Conservation (phyloP, 139 green algal species). For the Trebouxia sp. region DNA sequence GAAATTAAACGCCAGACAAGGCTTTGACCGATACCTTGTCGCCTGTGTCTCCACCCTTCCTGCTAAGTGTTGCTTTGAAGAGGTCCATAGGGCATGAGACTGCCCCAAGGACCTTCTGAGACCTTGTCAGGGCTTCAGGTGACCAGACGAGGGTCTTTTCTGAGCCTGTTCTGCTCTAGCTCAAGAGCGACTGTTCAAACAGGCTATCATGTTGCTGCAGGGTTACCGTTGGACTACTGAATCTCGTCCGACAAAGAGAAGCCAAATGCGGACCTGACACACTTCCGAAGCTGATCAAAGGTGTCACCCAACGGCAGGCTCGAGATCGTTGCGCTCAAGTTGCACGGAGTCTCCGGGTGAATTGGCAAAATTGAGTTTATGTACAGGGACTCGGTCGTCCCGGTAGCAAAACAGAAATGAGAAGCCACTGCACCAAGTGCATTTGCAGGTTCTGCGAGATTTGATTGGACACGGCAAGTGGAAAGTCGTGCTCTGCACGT, state of each 20-base stretch:
- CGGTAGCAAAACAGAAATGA: too few species aligned
- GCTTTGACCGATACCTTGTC: conserved; percentile 18
- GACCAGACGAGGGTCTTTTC: neutral
- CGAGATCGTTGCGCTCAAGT: neutral
- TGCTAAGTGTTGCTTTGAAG: conserved; percentile 24
- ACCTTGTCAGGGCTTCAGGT: neutral
- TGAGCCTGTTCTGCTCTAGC: neutral
- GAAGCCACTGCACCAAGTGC: too few species aligned
- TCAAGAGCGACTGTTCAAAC: conserved; percentile 21
- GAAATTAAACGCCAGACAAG: neutral
- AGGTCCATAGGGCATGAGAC: conserved; percentile 18
- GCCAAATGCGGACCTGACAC: neutral
- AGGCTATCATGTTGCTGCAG: neutral
- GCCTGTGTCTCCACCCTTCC: conserved; percentile 8
- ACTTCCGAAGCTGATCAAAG: neutral
- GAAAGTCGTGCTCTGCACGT: too few species aligned
- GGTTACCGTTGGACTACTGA: neutral
- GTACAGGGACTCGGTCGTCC: too few species aligned
- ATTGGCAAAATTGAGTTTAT: neutral
- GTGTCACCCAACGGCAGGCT: neutral
- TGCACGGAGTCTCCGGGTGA: neutral
- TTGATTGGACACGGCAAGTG: too few species aligned
- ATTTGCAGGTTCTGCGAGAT: too few species aligned
- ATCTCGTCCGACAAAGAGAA: too few species aligned
- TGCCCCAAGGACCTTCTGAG: neutral